phyloP scores from a whole-genome alignment of 176 grass and related monocot species.

The maize (Zea mays) region Zm-B73-REFERENCE-NAM-5.0 NC_050097.1:11572001-11572500 shows the following conservation, averaged over 20 bases:
- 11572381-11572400: not conserved
- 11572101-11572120: not conserved
- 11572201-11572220: not conserved
- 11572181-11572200: not conserved
- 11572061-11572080: not conserved
- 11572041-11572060: no score
- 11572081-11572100: not conserved
- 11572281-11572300: constrained; percentile 37
- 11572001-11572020: not conserved
- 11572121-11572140: not conserved
- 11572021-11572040: no score
- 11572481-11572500: not conserved
- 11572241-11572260: not conserved
- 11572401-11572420: not conserved
- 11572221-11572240: not conserved
- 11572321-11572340: not conserved
- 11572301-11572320: not conserved
- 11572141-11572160: not conserved
- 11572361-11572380: not conserved
- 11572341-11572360: not conserved
- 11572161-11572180: not conserved
- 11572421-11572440: constrained; percentile 12
- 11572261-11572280: constrained; percentile 16
- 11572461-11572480: not conserved
- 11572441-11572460: constrained; percentile 5